Conservation (phyloP, 1,284 basidiomycete species). For the Cryptococcus floricola region DNA sequence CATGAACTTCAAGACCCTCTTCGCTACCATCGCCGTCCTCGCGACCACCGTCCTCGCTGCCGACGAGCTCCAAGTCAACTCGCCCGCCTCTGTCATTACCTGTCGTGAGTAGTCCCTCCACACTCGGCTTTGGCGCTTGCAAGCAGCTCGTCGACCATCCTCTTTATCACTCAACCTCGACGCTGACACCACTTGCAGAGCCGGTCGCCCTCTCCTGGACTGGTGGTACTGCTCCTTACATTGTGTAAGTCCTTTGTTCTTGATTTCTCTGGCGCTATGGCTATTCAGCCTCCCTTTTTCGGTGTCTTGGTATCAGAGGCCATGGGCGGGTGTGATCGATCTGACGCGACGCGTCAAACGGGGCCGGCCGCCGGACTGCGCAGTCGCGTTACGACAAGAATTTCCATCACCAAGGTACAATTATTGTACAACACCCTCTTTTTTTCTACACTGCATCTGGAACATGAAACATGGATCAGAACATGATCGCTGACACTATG, state of each 20-base stretch:
- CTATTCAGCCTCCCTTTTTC: too few species aligned
- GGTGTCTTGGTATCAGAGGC: too few species aligned
- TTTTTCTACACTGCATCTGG: neutral
- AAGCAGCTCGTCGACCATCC: too few species aligned
- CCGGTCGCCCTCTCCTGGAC: constrained; percentile 55
- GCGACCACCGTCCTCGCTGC: constrained; percentile 48
- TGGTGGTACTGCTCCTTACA: constrained; percentile 62
- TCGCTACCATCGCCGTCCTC: constrained; percentile 19
- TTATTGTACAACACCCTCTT: neutral
- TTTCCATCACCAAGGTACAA: neutral
- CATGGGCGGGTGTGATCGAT: too few species aligned
- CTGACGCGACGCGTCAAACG: too few species aligned
- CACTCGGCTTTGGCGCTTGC: too few species aligned
- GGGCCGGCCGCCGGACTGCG: too few species aligned
- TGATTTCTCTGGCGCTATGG: too few species aligned
- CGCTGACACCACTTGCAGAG: constrained; percentile 14
- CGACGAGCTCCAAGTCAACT: constrained; percentile 56
- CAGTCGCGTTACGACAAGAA: neutral
- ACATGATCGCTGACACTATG: neutral
- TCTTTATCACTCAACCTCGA: too few species aligned
- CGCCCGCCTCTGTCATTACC: constrained; percentile 49
- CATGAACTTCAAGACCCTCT: constrained; percentile 25
- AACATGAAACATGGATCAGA: neutral
- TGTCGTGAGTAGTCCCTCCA: constrained; percentile 48
- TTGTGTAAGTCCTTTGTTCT: constrained; percentile 47